Evolutionary conservation across 2,329 filamentous ascomycete species (phyloP).

Genomic region (Trichophyton simii): DNA sequence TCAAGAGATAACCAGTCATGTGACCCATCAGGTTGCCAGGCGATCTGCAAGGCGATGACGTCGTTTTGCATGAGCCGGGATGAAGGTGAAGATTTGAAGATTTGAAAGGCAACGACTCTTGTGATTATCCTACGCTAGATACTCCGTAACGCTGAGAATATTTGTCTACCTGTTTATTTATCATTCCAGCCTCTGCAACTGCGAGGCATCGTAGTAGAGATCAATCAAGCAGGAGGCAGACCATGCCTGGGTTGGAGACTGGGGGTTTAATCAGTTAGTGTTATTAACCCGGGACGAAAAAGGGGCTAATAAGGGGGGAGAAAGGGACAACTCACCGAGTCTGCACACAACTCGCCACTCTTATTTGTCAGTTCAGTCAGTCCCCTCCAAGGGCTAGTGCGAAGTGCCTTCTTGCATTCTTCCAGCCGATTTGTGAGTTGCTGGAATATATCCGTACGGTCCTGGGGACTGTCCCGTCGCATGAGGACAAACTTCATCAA

Average conservation of each 20-base stretch:
- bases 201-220: conserved; percentile 74
- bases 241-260: conserved; percentile 95
- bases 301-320: neutral
- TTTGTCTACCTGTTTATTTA: neutral
- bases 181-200: conserved; percentile 2
- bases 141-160: neutral
- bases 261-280: conserved; percentile 11
- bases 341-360: conserved; percentile 66
- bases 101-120: too few relatives aligned
- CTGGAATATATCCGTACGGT: conserved; percentile 78
- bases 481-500: conserved; percentile 79
- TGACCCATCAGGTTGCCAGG: neutral
- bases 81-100: too few relatives aligned
- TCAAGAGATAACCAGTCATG: neutral
- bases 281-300: neutral
- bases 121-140: neutral
- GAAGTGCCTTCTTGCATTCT: conserved; percentile 75
- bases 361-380: conserved; percentile 89
- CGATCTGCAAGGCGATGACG: neutral
- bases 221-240: conserved; percentile 90
- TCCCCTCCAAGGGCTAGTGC: conserved; percentile 73
- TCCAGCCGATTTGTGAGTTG: conserved; percentile 74
- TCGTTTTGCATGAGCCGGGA: neutral
- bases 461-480: conserved; percentile 50
- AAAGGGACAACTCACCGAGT: conserved; percentile 56